Percentiles rank a stretch among this genome's conserved stretches.
These are phyloP conservation scores for Xylaria intraflava DNA, from an alignment of 495 filamentous ascomycete genomes.

Conservation along the genomic window DNA sequence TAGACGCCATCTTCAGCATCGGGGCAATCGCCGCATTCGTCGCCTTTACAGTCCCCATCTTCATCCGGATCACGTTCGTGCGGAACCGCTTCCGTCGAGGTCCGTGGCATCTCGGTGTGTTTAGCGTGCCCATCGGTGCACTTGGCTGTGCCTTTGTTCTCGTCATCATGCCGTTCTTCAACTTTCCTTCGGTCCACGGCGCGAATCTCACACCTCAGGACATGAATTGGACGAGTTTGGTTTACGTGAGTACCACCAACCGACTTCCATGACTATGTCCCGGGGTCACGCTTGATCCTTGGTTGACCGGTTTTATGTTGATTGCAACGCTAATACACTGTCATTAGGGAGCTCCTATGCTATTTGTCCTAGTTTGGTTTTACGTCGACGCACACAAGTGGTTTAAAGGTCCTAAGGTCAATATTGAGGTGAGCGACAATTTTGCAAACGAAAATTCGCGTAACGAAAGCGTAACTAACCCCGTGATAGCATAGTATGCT, in stretches of 20 bases:
- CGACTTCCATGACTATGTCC: background rate
- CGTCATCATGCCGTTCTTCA: slow-evolving; percentile 70
- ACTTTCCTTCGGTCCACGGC: slow-evolving; percentile 57
- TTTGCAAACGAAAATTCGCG: background rate
- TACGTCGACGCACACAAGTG: slow-evolving; percentile 59
- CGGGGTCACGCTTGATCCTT: too few relatives aligned
- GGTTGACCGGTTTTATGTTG: background rate
- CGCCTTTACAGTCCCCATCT: slow-evolving; percentile 69
- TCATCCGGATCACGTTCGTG: slow-evolving; percentile 68
- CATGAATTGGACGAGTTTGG: slow-evolving; percentile 76
- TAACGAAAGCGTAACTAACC: slow-evolving; percentile 9
- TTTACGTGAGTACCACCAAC: slow-evolving; percentile 45
- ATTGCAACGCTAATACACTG: slow-evolving; percentile 10
- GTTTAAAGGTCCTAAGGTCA: slow-evolving; percentile 70
- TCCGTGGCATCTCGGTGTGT: slow-evolving; percentile 67
- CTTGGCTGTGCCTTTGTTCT: slow-evolving; percentile 56
- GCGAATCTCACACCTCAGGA: slow-evolving; percentile 47
- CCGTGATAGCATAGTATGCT: slow-evolving; percentile 22
- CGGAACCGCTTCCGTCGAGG: slow-evolving; percentile 62
- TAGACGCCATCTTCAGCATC: slow-evolving; percentile 71
- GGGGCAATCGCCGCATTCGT: slow-evolving; percentile 69
- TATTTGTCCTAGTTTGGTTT: slow-evolving; percentile 61
- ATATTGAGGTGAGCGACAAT: slow-evolving; percentile 40
- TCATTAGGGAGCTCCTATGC: slow-evolving; percentile 39
- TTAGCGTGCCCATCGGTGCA: slow-evolving; percentile 55